phyloP scores from a whole-genome alignment of 306 rosid species.

The Heteromeles arbutifolia region DNA sequence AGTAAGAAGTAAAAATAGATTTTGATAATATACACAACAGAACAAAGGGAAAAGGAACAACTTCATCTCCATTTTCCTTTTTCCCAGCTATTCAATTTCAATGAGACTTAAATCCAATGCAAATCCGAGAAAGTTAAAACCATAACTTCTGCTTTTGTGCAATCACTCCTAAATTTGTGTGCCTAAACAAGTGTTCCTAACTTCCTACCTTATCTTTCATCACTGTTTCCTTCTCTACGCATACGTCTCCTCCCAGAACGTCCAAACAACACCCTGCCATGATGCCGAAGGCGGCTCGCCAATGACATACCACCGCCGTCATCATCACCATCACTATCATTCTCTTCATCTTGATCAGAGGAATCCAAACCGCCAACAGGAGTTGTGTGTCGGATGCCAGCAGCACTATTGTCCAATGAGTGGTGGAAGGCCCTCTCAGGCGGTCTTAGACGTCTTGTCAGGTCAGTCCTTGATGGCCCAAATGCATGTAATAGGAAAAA shows the following conservation, averaged over 20 bases:
- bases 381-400: slow-evolving; percentile 24
- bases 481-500: slow-evolving; percentile 83
- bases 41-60: slow-evolving; percentile 21
- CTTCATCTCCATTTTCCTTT: slow-evolving; percentile 35
- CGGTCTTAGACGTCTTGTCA: slow-evolving; percentile 50
- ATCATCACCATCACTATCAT: slow-evolving; percentile 14
- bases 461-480: slow-evolving; percentile 55
- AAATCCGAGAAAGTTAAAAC: slow-evolving; percentile 39
- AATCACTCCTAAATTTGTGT: slow-evolving; percentile 31
- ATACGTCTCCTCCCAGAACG: slow-evolving; percentile 83
- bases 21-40: slow-evolving; percentile 18
- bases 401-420: slow-evolving; percentile 31
- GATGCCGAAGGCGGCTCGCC: slow-evolving; percentile 68
- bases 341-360: slow-evolving; percentile 45
- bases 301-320: slow-evolving; percentile 53
- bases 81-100: slow-evolving; percentile 4
- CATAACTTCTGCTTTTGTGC: slow-evolving; percentile 27
- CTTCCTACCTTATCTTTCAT: slow-evolving; percentile 15
- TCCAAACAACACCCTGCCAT: slow-evolving; percentile 54
- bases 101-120: slow-evolving; percentile 30
- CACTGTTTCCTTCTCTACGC: slow-evolving; percentile 47
- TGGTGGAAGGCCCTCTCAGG: slow-evolving; percentile 40
- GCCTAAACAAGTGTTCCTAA: slow-evolving; percentile 16
- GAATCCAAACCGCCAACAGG: slow-evolving; percentile 40
- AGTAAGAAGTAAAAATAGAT: slow-evolving; percentile 24